phyloP scores from a whole-genome alignment of 495 filamentous ascomycete genomes.

The Monascus purpureus region DNA sequence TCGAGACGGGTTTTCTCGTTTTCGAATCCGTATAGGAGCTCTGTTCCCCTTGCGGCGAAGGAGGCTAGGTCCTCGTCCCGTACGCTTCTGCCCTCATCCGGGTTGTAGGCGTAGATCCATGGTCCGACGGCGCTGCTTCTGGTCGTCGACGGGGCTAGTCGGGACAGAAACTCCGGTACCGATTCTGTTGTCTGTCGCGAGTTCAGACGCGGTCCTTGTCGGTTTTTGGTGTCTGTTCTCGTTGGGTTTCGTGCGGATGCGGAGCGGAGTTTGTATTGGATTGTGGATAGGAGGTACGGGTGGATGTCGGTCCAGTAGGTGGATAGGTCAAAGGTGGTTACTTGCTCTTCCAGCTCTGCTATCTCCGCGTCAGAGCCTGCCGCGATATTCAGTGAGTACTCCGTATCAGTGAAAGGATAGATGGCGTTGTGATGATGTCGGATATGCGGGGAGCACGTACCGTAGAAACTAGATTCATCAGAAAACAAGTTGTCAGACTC shows the following conservation, averaged over 20 bases:
- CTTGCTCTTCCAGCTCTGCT: constrained; percentile 18
- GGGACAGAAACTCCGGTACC: constrained; percentile 44
- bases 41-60: constrained; percentile 29
- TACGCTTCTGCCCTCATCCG: constrained; percentile 14
- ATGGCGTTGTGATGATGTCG: background rate
- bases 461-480: constrained; percentile 66
- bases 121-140: constrained; percentile 18
- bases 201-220: background rate
- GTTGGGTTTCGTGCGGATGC: background rate
- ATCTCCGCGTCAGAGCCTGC: constrained; percentile 40
- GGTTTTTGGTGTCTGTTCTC: background rate
- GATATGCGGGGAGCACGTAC: constrained; percentile 17
- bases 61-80: constrained; percentile 21
- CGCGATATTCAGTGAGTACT: constrained; percentile 7
- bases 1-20: constrained; percentile 23
- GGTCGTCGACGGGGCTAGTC: constrained; percentile 51
- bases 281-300: constrained; percentile 17
- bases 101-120: constrained; percentile 59
- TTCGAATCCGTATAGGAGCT: constrained; percentile 28
- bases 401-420: constrained; percentile 1
- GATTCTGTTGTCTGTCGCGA: constrained; percentile 37
- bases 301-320: constrained; percentile 30
- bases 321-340: constrained; percentile 27
- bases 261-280: constrained; percentile 8
- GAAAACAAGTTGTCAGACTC: constrained; percentile 24